These are phyloP conservation scores for Dactylellina cionopaga DNA, from an alignment of 2,329 filamentous ascomycete species.

Conservation along the genomic window DNA sequence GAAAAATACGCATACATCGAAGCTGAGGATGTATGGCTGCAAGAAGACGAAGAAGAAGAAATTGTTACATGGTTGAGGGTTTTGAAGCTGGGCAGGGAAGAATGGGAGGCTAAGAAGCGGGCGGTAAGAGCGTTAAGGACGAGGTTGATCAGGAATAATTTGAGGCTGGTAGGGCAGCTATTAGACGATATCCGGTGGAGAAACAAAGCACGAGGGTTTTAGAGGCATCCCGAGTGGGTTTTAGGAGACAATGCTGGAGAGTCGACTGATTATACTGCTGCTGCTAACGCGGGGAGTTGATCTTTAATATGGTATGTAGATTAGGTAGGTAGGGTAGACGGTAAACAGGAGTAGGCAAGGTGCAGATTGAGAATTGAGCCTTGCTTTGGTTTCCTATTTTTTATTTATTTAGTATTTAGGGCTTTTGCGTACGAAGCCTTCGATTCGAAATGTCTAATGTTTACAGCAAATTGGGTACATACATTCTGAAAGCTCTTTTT, in stretches of 20 bases:
- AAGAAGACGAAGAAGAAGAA: slow-evolving; percentile 55
- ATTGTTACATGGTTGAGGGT: slow-evolving; percentile 56
- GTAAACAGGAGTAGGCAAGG: too few species aligned
- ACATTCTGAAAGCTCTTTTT: too few species aligned
- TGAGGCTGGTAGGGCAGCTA: slow-evolving; percentile 18
- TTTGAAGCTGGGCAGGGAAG: slow-evolving; percentile 66
- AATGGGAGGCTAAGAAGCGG: slow-evolving; percentile 70
- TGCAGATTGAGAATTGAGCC: too few species aligned
- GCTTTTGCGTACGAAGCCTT: too few species aligned
- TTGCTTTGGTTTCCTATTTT: too few species aligned
- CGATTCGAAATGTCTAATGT: too few species aligned
- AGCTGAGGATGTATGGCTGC: slow-evolving; percentile 56
- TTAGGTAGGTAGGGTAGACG: slow-evolving; percentile 10
- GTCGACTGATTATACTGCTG: too few species aligned
- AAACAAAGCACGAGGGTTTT: slow-evolving; percentile 46
- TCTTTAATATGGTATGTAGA: not conserved
- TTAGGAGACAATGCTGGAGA: slow-evolving; percentile 2
- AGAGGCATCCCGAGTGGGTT: slow-evolving; percentile 17
- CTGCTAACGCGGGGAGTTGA: not conserved
- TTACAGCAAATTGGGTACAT: too few species aligned
- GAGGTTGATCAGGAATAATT: slow-evolving; percentile 34
- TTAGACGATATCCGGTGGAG: slow-evolving; percentile 47
- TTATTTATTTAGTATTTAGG: too few species aligned
- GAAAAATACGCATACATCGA: slow-evolving; percentile 57
- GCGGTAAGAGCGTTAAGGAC: slow-evolving; percentile 28